Evolutionary conservation across 331 rosid species (phyloP), one percentile per base, ranked within the genome.

Genomic region (Telfairia occidentalis): DNA sequence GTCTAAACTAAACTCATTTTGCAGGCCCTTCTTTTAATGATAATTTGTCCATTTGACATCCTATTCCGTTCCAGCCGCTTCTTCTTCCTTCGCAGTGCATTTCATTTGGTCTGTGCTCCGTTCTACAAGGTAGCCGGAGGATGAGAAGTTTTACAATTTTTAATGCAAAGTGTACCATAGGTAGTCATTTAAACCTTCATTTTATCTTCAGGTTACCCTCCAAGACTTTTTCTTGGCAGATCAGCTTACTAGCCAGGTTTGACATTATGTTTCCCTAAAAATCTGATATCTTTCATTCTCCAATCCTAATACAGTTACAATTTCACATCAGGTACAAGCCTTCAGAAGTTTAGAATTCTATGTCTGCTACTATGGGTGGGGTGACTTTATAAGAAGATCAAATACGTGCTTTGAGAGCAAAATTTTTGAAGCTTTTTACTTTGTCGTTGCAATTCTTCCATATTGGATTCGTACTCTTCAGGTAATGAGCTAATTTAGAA

Each of bases 221-320:
- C 85, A 82, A 65, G 97, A 89, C n/a, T 85, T 84, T 80, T 85
- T 89, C 83, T 79, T 89, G 79, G 96, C 97, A 48, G 93, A 92
- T 84, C 96, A 92, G 80, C 90, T 92, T 40, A 92, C 97, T 5
- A 92, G 93, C 83, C 89, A 89, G 96, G 97, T 89, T 76, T 5
- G 77, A 69, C 34, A 52, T 49, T 2, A 32, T 5, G 40, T 64
- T 50, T 49, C 28, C 2, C 24, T 64, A 37, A 57, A 57, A 43
- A 8, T n/a, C 23, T 21, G 23, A 29, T 29, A 29, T 57, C 35
- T 28, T 5, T 57, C 15, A 57, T 26, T 58, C 38, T 28, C 21
- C 23, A 52, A 73, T 53, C 35, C 50, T 53, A 73, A 53, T 7
- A 2, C 45, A 73, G 43, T 57, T 61, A 50, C 71, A 30, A 34